Evolutionary conservation across 176 grass and related monocot species (phyloP).

Genomic region (Puya raimondii): DNA sequence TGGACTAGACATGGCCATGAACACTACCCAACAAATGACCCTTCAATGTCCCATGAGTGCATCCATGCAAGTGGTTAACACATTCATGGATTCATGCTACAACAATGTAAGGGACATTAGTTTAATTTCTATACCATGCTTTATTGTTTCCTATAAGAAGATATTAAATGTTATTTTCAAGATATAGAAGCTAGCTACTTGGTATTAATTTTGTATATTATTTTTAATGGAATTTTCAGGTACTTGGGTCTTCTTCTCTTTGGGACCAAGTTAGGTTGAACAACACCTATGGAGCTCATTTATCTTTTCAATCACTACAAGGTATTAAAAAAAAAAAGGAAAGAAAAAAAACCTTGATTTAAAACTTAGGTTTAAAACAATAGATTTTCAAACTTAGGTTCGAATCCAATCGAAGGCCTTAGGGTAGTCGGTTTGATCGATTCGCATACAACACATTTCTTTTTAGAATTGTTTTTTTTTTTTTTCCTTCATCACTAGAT

Average conservation of each 20-base stretch:
- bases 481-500: not conserved
- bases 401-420: too few relatives aligned
- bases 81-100: slow-evolving; percentile 35
- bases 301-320: slow-evolving; percentile 54
- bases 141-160: not conserved
- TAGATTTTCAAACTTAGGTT: too few relatives aligned
- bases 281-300: slow-evolving; percentile 24
- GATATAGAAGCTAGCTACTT: not conserved
- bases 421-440: too few relatives aligned
- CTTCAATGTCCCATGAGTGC: slow-evolving; percentile 11
- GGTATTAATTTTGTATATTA: not conserved
- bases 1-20: slow-evolving; percentile 51
- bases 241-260: slow-evolving; percentile 34
- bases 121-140: too few relatives aligned
- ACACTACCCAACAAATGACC: slow-evolving; percentile 19
- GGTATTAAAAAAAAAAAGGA: slow-evolving; percentile 31
- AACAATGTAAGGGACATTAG: slow-evolving; percentile 32
- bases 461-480: not conserved
- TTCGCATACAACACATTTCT: too few relatives aligned
- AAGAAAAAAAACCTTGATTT: not conserved
- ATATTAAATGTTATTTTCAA: slow-evolving; percentile 2
- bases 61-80: not conserved
- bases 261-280: slow-evolving; percentile 48
- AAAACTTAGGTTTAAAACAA: not conserved
- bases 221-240: slow-evolving; percentile 24